Percentiles rank a stretch among this genome's conserved stretches.
phyloP scores from a whole-genome alignment of 225 moss, liverwort and hornwort genomes.

The Polytrichum commune region DNA sequence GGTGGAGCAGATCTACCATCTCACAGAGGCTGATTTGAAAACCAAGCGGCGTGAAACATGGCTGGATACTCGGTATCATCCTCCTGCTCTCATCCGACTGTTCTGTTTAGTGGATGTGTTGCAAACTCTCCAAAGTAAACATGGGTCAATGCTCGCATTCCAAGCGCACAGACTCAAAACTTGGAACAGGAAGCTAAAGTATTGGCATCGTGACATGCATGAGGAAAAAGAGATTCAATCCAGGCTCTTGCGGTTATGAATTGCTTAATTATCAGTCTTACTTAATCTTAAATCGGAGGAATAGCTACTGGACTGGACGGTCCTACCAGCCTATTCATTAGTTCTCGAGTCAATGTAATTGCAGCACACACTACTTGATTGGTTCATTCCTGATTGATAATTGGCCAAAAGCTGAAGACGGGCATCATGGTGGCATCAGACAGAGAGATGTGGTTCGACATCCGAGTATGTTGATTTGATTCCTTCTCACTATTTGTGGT shows the following conservation, averaged over 20 bases:
- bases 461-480: background rate
- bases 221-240: constrained; percentile 19
- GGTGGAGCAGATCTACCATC: constrained; percentile 21
- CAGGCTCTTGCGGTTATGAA: constrained; percentile 8
- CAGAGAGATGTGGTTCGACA: background rate
- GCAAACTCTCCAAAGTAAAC: constrained; percentile 15
- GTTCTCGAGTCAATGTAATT: constrained; percentile 2
- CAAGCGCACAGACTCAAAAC: constrained; percentile 18
- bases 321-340: background rate
- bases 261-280: background rate
- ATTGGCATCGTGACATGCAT: constrained; percentile 19
- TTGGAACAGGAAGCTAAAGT: constrained; percentile 16
- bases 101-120: constrained; percentile 15
- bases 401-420: background rate
- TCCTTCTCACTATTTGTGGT: background rate
- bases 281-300: background rate
- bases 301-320: background rate
- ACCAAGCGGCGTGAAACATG: constrained; percentile 10
- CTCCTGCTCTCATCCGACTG: constrained; percentile 15
- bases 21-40: constrained; percentile 11
- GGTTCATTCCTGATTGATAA: background rate
- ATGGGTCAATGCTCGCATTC: constrained; percentile 15
- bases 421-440: background rate
- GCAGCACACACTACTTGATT: background rate
- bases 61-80: constrained; percentile 16